Evolutionary conservation across 176 grass and related monocot species (phyloP), one percentile per base, ranked within the genome.

Genomic region (Phragmites australis): DNA sequence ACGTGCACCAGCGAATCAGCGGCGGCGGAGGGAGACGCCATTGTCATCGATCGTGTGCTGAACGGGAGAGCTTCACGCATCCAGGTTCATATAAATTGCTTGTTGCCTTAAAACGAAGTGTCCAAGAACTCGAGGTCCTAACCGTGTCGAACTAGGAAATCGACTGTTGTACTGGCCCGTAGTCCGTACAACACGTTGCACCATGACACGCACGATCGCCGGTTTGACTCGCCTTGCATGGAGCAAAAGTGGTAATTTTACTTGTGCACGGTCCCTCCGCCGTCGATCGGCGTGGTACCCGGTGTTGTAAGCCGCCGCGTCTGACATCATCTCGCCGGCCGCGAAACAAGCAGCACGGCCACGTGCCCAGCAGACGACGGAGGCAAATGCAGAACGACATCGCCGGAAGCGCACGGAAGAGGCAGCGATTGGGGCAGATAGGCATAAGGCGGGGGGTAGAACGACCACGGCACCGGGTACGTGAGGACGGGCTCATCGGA

Each of bases 231-330:
- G 2, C 9, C 59, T 6, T 17, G n/a, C n/a, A n/a, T n/a, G n/a
- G n/a, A n/a, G n/a, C n/a, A n/a, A n/a, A n/a, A n/a, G n/a, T n/a
- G n/a, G n/a, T n/a, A n/a, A n/a, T n/a, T n/a, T n/a, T 43, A 43
- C 48, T 47, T 82, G 64, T 75, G 74, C 13, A n/a, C 17, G 1
- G 43, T 5, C 21, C 66, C 70, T 1, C 82, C 76, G 19, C 43
- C 79, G 65, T 88, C 76, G 61, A 78, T 64, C 8, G 5, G 68
- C 95, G 41, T 80, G 80, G 79, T 94, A 97, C 3, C 90, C 90
- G 8, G 55, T 57, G 44, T 79, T 81, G 59, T 93, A 93, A 2
- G 70, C 86, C 43, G 78, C 70, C 14, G 29, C 78, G 44, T 97
- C 89, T 0, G 91, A 79, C 72, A 90, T 59, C 83, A 88, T 86